Base-by-base conservation (phyloP, 805 yeast genomes). In the Wickerhamiella cacticola region DNA sequence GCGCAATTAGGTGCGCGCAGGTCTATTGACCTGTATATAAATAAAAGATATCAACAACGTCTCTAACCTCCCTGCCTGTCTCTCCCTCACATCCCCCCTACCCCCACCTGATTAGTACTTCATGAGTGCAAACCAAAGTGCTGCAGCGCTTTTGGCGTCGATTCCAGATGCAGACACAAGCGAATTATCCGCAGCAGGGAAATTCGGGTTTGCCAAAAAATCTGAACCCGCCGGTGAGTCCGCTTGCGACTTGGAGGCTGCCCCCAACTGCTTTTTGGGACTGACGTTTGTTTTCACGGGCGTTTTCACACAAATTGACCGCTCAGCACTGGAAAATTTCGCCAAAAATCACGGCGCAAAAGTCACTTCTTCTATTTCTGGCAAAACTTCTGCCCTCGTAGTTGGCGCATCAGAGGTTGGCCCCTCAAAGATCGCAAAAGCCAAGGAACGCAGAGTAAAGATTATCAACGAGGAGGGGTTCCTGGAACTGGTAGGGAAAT, bases 211-310 rank as follows among this genome's bases (percentile, higher is more conserved):
- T 57, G 72, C 22, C n/a, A 34, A 44, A n/a, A 35, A 34, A 22
- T 10, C 28, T 5, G 41, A 44, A 3, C n/a, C 28, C 7, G 41
- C 10, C 19, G 44, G 22, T 9, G 34, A 39, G 5, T 28, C 16
- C 3, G 13, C 24, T 28, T 8, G 29, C 3, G 41, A 24, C 12
- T 45, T 48, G 24, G 18, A 41, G 2, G 41, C 45, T 7, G 50
- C 50, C 3, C 84, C 87, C 2, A 80, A 88, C 60, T 92, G 98
- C 65, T 66, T 92, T 39, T 71, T 80, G 2, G 98, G 98, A 0
- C 65, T 92, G 22, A 85, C 94, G 0, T 82, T 92, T 53, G 97
- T 92, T 0, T 89, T 92, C 61, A 92, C 98, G 0, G 98, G 98
- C 34, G 76, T 78, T 3, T 64, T 92, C 48, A 95, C 96, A 1